Percentiles rank a stretch among this genome's conserved stretches.
Conservation (phyloP, 768 basidiomycete species). For the Mycena rebaudengoi region DNA sequence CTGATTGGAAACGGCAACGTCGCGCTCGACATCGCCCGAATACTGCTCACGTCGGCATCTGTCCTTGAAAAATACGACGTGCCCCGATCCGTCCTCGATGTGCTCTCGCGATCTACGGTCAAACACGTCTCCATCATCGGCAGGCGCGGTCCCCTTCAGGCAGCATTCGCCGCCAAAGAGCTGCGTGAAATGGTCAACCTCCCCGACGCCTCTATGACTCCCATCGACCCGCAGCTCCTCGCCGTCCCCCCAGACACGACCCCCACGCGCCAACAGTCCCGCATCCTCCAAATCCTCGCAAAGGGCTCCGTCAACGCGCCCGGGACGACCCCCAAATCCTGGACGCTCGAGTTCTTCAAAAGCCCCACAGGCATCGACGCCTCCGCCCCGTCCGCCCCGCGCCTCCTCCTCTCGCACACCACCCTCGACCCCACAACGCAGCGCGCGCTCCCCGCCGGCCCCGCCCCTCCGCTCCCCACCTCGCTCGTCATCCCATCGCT, state of each 20-base stretch:
- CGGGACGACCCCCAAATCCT: slow-evolving; percentile 68
- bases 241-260: slow-evolving; percentile 40
- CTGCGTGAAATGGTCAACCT: slow-evolving; percentile 83
- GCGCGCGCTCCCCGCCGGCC: slow-evolving; percentile 64
- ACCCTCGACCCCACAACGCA: slow-evolving; percentile 57
- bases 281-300: slow-evolving; percentile 69
- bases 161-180: slow-evolving; percentile 93
- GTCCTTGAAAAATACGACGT: slow-evolving; percentile 79
- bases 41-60: slow-evolving; percentile 78
- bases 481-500: slow-evolving; percentile 88
- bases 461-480: slow-evolving; percentile 61
- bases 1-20: slow-evolving; percentile 97
- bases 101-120: slow-evolving; percentile 68
- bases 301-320: slow-evolving; percentile 64
- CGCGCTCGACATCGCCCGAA: slow-evolving; percentile 89
- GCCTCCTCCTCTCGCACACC: slow-evolving; percentile 70
- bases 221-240: slow-evolving; percentile 59
- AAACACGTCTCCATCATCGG: slow-evolving; percentile 85
- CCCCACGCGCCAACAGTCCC: slow-evolving; percentile 70
- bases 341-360: slow-evolving; percentile 86
- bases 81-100: slow-evolving; percentile 74
- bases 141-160: slow-evolving; percentile 87
- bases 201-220: slow-evolving; percentile 72
- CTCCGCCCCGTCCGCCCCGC: slow-evolving; percentile 33
- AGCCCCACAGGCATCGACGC: slow-evolving; percentile 63